Percentiles rank a stretch among this genome's conserved stretches.
phyloP scores from a whole-genome alignment of 306 rosid species.

The Vigna nakashimae region DNA sequence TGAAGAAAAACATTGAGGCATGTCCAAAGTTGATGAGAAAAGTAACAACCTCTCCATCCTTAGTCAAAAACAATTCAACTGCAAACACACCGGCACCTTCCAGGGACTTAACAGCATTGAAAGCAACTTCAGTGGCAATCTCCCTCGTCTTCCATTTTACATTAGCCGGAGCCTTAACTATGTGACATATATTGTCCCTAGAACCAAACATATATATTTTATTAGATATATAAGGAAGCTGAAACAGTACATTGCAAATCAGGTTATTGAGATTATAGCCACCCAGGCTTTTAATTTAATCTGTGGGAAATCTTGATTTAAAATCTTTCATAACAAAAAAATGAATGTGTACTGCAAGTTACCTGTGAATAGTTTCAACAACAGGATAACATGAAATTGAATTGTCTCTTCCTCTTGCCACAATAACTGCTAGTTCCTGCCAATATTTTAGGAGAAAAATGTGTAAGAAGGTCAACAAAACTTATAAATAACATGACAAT shows the following conservation, averaged over 20 bases:
- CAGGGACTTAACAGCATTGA: conserved; percentile 80
- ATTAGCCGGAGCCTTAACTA: conserved; percentile 86
- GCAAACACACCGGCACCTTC: conserved; percentile 99
- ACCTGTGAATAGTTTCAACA: conserved; percentile 97
- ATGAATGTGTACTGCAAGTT: conserved; percentile 46
- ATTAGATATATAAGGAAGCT: conserved; percentile 35
- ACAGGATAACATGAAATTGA: conserved; percentile 80
- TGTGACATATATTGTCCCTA: conserved; percentile 91
- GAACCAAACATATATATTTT: conserved; percentile 45
- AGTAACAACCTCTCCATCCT: conserved; percentile 73
- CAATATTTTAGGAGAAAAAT: conserved; percentile 35
- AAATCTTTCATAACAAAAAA: conserved; percentile 18
- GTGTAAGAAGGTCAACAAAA: conserved; percentile 24
- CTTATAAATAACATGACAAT: conserved; percentile 15
- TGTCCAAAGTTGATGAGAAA: conserved; percentile 29
- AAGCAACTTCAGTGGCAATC: conserved; percentile 79
- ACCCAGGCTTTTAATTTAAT: conserved; percentile 24
- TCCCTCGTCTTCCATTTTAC: conserved; percentile 70
- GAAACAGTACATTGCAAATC: conserved; percentile 27
- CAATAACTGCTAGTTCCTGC: conserved; percentile 92
- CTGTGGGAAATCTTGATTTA: conserved; percentile 1
- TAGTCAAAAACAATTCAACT: conserved; percentile 85
- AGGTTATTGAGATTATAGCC: background rate
- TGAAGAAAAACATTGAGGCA: conserved; percentile 8
- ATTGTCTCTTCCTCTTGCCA: conserved; percentile 85